These are phyloP conservation scores for Vitrella brassicaformis DNA, from an alignment of 73 alveolate genomes.

Conservation along the genomic window DNA sequence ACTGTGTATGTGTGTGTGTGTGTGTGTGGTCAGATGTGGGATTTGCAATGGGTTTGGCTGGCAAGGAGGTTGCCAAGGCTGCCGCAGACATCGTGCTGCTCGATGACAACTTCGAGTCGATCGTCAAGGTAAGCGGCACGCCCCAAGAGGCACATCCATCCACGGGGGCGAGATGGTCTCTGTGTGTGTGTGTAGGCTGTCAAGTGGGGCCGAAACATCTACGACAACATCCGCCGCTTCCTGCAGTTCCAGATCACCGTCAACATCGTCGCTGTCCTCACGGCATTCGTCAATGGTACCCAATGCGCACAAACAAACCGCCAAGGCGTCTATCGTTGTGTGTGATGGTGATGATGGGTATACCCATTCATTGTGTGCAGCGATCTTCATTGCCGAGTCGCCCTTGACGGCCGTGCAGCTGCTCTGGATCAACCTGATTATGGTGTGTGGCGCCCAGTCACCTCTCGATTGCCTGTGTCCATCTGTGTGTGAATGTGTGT, in stretches of 20 bases:
- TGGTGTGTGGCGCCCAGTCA: constrained; percentile 52
- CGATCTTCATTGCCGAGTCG: too few species aligned
- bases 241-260: constrained; percentile 75
- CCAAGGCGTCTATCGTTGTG: too few species aligned
- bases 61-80: constrained; percentile 56
- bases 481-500: background rate
- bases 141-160: too few species aligned
- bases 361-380: too few species aligned
- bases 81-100: constrained; percentile 72
- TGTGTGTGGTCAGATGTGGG: constrained; percentile 35
- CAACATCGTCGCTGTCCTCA: constrained; percentile 67
- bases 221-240: constrained; percentile 81
- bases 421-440: constrained; percentile 80
- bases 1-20: background rate
- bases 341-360: too few species aligned
- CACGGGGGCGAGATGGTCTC: too few species aligned
- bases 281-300: background rate
- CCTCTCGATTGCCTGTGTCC: too few species aligned
- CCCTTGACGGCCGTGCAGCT: constrained; percentile 73
- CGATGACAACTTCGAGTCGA: constrained; percentile 70
- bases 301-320: too few species aligned
- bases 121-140: too few species aligned
- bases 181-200: constrained; percentile 50
- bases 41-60: constrained; percentile 47
- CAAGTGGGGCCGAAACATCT: constrained; percentile 78